Evolutionary conservation across 2,329 filamentous ascomycete species (phyloP).

Genomic region (Pyricularia sp.): DNA sequence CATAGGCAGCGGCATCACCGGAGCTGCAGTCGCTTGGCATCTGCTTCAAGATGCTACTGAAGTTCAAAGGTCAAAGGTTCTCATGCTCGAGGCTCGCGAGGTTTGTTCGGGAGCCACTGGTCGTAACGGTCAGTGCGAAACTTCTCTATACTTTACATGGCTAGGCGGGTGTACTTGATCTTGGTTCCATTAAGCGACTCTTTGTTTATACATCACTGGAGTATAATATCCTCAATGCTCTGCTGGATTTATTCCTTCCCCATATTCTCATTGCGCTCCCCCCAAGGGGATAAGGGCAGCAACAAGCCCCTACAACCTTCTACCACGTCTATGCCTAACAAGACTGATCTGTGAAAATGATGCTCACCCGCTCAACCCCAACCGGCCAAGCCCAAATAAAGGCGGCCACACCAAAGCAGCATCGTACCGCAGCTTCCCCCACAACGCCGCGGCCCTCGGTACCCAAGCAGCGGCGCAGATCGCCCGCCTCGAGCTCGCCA

Average conservation of each 20-base stretch:
- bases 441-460: slow-evolving; percentile 28
- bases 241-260: too few relatives aligned
- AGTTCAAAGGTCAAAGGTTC: slow-evolving; percentile 21
- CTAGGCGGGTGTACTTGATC: too few relatives aligned
- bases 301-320: not conserved
- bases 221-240: too few relatives aligned
- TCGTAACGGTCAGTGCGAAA: slow-evolving; percentile 28
- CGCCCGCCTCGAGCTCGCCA: slow-evolving; percentile 36
- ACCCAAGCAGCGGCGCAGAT: slow-evolving; percentile 34
- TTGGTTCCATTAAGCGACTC: not conserved
- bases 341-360: not conserved
- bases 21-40: slow-evolving; percentile 44
- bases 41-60: slow-evolving; percentile 19
- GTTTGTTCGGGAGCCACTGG: slow-evolving; percentile 55
- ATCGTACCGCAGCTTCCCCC: slow-evolving; percentile 34
- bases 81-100: slow-evolving; percentile 53
- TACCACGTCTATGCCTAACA: not conserved
- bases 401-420: slow-evolving; percentile 28
- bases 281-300: not conserved
- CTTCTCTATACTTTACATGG: not conserved
- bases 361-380: not conserved
- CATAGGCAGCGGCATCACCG: slow-evolving; percentile 52
- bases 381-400: not conserved
- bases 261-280: not conserved
- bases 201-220: too few relatives aligned